Conservation (phyloP, 2,329 filamentous ascomycete genomes). For the Penicillium sp. region DNA sequence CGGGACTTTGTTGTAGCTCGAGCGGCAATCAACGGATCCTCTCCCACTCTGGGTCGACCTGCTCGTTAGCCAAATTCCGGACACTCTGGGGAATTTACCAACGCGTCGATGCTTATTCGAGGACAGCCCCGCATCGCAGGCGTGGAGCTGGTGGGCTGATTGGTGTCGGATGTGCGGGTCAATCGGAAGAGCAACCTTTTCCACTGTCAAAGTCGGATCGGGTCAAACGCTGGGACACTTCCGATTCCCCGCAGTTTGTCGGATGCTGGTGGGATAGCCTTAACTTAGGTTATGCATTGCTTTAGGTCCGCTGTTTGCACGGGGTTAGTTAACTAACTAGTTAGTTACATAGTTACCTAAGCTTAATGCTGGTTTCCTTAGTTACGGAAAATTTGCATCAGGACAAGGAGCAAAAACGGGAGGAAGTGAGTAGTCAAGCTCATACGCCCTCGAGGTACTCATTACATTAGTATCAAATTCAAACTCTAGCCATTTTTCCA, state of each 20-base stretch:
- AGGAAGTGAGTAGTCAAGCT: too few species aligned
- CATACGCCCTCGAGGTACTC: too few species aligned
- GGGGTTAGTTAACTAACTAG: too few species aligned
- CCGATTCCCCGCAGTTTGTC: constrained; percentile 25
- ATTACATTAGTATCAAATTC: too few species aligned
- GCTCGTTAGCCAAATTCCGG: not conserved
- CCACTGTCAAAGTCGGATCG: constrained; percentile 18
- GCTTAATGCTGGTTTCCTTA: too few species aligned
- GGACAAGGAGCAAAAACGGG: too few species aligned
- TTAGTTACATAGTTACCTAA: too few species aligned
- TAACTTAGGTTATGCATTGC: not conserved
- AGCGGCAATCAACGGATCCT: constrained; percentile 10
- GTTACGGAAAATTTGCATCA: too few species aligned
- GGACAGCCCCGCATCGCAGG: constrained; percentile 22
- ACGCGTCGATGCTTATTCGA: constrained; percentile 24
- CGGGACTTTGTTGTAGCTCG: constrained; percentile 9
- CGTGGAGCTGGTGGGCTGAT: constrained; percentile 16
- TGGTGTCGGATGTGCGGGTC: constrained; percentile 1
- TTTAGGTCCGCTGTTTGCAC: too few species aligned
- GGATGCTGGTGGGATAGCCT: not conserved
- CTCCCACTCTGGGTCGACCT: not conserved
- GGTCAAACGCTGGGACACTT: constrained; percentile 10
- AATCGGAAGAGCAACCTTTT: constrained; percentile 8
- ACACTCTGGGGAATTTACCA: constrained; percentile 14
- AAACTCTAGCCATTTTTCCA: not conserved